phyloP scores from a whole-genome alignment of 2,329 filamentous ascomycete genomes.

The Colletotrichum ledebouriae region DNA sequence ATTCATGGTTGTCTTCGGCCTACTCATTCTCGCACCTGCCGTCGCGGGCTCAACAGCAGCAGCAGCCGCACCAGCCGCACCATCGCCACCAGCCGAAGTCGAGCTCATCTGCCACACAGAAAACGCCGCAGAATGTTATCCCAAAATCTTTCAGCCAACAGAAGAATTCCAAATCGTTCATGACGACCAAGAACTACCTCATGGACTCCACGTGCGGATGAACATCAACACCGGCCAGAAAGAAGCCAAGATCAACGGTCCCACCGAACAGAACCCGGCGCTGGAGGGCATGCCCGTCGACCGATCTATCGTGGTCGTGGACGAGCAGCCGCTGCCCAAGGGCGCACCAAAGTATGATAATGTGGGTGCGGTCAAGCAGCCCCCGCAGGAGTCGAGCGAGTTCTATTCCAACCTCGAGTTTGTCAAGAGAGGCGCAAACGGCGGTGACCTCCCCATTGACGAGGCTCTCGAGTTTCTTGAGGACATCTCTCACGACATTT shows the following conservation, averaged over 20 bases:
- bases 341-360: conserved; percentile 70
- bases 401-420: conserved; percentile 43
- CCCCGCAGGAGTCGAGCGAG: conserved; percentile 51
- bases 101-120: conserved; percentile 76
- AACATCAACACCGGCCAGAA: conserved; percentile 74
- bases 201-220: conserved; percentile 75
- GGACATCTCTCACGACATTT: conserved; percentile 77
- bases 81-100: conserved; percentile 54
- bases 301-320: conserved; percentile 65
- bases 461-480: conserved; percentile 69
- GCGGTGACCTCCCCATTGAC: conserved; percentile 55
- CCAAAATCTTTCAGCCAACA: conserved; percentile 73
- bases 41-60: conserved; percentile 29
- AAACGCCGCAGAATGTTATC: conserved; percentile 74
- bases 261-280: conserved; percentile 61
- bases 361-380: conserved; percentile 69
- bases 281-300: conserved; percentile 67
- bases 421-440: conserved; percentile 44
- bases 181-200: conserved; percentile 74
- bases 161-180: conserved; percentile 74
- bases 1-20: conserved; percentile 34
- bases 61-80: conserved; percentile 9
- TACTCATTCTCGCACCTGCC: conserved; percentile 29
- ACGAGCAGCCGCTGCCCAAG: conserved; percentile 55
- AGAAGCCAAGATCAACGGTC: conserved; percentile 76